These are phyloP conservation scores for Atractiella rhizophila DNA, from an alignment of 768 basidiomycete species.

Conservation along the genomic window DNA sequence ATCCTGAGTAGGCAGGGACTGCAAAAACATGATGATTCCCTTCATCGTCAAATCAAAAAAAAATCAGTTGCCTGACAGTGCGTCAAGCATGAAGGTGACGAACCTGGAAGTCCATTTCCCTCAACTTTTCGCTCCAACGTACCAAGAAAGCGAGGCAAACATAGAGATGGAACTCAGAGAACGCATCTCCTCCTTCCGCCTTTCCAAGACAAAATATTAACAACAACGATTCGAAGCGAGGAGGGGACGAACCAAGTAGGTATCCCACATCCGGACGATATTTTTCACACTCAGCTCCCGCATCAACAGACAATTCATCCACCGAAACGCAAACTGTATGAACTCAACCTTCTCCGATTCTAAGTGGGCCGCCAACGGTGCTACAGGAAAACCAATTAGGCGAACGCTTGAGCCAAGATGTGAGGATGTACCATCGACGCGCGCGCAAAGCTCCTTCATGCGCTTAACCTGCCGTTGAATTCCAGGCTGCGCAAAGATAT, in stretches of 20 bases:
- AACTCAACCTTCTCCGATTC: conserved; percentile 84
- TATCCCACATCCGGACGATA: conserved; percentile 99
- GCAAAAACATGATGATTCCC: conserved; percentile 98
- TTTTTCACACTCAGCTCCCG: conserved; percentile 88
- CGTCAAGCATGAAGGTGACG: too few species aligned
- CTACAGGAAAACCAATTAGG: conserved; percentile 22
- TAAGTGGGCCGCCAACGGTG: conserved; percentile 63
- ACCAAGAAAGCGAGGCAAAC: conserved; percentile 95
- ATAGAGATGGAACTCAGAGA: conserved; percentile 94
- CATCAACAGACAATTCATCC: conserved; percentile 99
- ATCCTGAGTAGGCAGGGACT: conserved; percentile 46
- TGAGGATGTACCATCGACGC: conserved; percentile 46
- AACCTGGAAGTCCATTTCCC: conserved; percentile 96
- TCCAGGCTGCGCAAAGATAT: conserved; percentile 85
- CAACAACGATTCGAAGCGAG: background rate
- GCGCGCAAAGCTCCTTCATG: conserved; percentile 75
- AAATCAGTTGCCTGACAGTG: too few species aligned
- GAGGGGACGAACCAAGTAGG: conserved; percentile 51
- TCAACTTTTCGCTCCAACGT: conserved; percentile 75
- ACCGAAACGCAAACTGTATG: conserved; percentile 97
- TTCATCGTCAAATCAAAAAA: too few species aligned
- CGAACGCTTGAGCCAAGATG: background rate
- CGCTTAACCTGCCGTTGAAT: conserved; percentile 77
- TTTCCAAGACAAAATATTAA: conserved; percentile 19
- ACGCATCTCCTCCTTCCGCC: conserved; percentile 93